phyloP scores from a whole-genome alignment of 2,329 filamentous ascomycete species.

The Phaeosphaeria sp. region DNA sequence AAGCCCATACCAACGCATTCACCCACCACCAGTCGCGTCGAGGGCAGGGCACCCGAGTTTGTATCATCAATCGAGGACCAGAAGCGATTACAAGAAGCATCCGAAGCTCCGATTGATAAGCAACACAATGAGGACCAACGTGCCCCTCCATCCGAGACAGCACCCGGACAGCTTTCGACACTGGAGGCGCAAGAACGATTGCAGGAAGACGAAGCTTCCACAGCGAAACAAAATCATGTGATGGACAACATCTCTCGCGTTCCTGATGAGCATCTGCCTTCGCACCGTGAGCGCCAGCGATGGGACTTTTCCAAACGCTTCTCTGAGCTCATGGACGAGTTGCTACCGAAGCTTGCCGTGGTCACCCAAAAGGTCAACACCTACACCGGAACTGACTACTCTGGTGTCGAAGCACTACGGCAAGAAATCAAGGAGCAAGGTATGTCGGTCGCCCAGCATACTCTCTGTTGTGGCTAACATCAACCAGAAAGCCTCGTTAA shows the following conservation, averaged over 20 bases:
- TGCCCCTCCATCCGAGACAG: constrained; percentile 2
- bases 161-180: constrained; percentile 2
- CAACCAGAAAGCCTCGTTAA: constrained; percentile 64
- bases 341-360: constrained; percentile 83
- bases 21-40: constrained; percentile 15
- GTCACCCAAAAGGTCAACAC: constrained; percentile 91
- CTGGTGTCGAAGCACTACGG: constrained; percentile 86
- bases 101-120: constrained; percentile 17
- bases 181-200: constrained; percentile 10
- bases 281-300: constrained; percentile 59
- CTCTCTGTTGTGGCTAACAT: constrained; percentile 9
- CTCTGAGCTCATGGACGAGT: constrained; percentile 80
- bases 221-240: constrained; percentile 14
- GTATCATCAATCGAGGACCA: constrained; percentile 21
- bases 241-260: constrained; percentile 40
- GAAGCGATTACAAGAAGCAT: constrained; percentile 20
- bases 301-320: constrained; percentile 67
- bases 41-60: constrained; percentile 10
- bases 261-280: constrained; percentile 56
- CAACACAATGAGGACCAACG: constrained; percentile 8
- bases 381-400: constrained; percentile 85
- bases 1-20: constrained; percentile 29
- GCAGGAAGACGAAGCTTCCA: constrained; percentile 8
- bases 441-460: constrained; percentile 34
- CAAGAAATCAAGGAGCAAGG: constrained; percentile 73